Evolutionary conservation across 2,329 filamentous ascomycete genomes (phyloP).

Genomic region (Myriosclerotinia curreyana): DNA sequence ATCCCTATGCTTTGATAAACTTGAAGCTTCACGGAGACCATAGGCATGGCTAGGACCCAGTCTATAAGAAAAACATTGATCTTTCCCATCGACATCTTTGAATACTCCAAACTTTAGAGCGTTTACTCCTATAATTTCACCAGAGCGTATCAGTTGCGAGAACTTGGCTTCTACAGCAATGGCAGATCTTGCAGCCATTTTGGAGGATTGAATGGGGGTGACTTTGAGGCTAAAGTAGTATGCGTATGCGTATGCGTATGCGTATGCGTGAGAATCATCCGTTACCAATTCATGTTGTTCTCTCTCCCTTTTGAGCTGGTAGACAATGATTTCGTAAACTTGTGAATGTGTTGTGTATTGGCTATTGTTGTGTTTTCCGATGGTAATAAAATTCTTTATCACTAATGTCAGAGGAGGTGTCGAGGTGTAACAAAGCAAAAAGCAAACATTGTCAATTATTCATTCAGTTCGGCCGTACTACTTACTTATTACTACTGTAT

Average conservation of each 20-base stretch:
- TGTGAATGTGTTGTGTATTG: background rate
- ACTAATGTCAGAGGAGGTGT: too few relatives aligned
- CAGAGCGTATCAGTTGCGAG: background rate
- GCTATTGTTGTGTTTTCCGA: background rate
- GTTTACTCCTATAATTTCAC: background rate
- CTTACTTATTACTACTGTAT: too few relatives aligned
- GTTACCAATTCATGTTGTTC: background rate
- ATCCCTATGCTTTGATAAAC: constrained; percentile 4
- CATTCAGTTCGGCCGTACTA: too few relatives aligned
- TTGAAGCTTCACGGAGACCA: background rate
- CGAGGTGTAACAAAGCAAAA: too few relatives aligned
- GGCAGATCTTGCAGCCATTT: constrained; percentile 10
- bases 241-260: too few relatives aligned
- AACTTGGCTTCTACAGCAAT: constrained; percentile 4
- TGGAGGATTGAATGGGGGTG: background rate
- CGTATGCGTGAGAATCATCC: background rate
- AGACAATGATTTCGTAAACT: background rate
- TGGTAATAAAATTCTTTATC: too few relatives aligned
- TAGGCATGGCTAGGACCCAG: constrained; percentile 9
- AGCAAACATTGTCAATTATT: background rate
- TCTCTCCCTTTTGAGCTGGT: background rate
- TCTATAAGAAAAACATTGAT: constrained; percentile 8
- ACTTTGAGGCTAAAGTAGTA: background rate
- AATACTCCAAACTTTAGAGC: constrained; percentile 5
- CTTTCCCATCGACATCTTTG: background rate